Base-by-base conservation (phyloP, 192 early-diverging fungal species). In the Backusella circina region DNA sequence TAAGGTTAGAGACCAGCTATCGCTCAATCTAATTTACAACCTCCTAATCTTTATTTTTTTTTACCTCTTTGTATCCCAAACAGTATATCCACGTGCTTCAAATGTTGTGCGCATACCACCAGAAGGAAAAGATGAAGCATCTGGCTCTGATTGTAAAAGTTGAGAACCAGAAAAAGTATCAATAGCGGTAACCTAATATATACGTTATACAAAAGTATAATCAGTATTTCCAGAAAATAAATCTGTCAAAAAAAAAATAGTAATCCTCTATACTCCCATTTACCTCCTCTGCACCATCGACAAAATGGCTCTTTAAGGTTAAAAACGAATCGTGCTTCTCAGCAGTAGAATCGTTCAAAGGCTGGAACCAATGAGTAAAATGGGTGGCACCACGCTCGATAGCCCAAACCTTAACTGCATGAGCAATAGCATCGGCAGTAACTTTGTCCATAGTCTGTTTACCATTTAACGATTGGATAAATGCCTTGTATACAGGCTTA, bases 301-400 rank as follows among this genome's bases (percentile, higher is more conserved):
- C 90, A 70, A 93, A 92, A 75, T 87, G 91, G 54, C 88, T 91
- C 83, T 94, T 93, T 37, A 99, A 84, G 31, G 92, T 91, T 78
- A 99, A 86, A 89, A 99, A 99, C 44, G 95, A 92, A 87, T 99
- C 97, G 86, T 99, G 97, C 90, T 99, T 99, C 88, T 98, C 96
- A 74, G 97, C 97, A 51, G 97, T 99, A 61, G 94, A 90, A 67
- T 93, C 97, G 6, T 96, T 99, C 90, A 97, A 95, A 77, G 97
- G 97, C 90, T 99, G 97, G 94, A 99, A 99, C 96, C 96, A 98
- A 86, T 99, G 97, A 50, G 96, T 98, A 82, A 96, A 99, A 90
- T 99, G 96, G 70, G 97, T 99, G 51, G 96, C 95, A 35, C 97
- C 97, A 80, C 94, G 92, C 82, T 97, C 93, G 94, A 96, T 94